phyloP scores from a whole-genome alignment of 73 alveolate genomes.

The Paramecium bursaria region DNA sequence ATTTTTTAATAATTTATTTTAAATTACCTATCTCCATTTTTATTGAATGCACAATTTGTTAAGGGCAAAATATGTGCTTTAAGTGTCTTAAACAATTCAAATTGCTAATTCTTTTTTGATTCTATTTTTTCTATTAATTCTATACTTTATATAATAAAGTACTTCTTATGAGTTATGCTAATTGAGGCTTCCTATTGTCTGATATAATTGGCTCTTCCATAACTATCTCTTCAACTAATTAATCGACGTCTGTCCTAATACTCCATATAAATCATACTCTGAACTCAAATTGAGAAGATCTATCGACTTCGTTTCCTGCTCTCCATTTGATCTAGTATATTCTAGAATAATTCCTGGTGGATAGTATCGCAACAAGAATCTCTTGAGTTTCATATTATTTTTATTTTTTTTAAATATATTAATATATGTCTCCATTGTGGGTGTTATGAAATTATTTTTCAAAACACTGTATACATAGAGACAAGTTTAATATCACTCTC shows the following conservation, averaged over 20 bases:
- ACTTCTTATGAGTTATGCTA: slow-evolving; percentile 55
- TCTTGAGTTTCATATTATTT: slow-evolving; percentile 92
- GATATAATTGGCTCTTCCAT: slow-evolving; percentile 96
- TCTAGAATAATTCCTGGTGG: slow-evolving; percentile 99
- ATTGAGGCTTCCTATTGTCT: slow-evolving; percentile 78
- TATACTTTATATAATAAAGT: slow-evolving; percentile 51
- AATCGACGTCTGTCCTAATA: slow-evolving; percentile 89
- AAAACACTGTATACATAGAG: too few relatives aligned
- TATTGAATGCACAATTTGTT: slow-evolving; percentile 99
- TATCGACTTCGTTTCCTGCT: slow-evolving; percentile 90
- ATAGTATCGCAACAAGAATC: slow-evolving; percentile 93
- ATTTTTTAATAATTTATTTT: background rate
- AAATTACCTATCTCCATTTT: slow-evolving; percentile 87
- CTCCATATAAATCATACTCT: slow-evolving; percentile 40
- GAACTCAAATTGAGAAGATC: slow-evolving; percentile 88
- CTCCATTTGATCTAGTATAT: slow-evolving; percentile 91
- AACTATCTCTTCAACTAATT: slow-evolving; percentile 89
- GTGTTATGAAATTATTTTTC: too few relatives aligned
- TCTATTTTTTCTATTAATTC: slow-evolving; percentile 88
- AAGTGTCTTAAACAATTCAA: slow-evolving; percentile 91
- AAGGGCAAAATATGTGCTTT: slow-evolving; percentile 99
- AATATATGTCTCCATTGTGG: too few relatives aligned
- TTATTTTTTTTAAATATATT: slow-evolving; percentile 26
- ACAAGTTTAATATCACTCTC: too few relatives aligned
- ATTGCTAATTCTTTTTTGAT: slow-evolving; percentile 86